These are phyloP conservation scores for Moesziomyces antarcticus DNA, from an alignment of 1,284 basidiomycete species.

Conservation along the genomic window DNA sequence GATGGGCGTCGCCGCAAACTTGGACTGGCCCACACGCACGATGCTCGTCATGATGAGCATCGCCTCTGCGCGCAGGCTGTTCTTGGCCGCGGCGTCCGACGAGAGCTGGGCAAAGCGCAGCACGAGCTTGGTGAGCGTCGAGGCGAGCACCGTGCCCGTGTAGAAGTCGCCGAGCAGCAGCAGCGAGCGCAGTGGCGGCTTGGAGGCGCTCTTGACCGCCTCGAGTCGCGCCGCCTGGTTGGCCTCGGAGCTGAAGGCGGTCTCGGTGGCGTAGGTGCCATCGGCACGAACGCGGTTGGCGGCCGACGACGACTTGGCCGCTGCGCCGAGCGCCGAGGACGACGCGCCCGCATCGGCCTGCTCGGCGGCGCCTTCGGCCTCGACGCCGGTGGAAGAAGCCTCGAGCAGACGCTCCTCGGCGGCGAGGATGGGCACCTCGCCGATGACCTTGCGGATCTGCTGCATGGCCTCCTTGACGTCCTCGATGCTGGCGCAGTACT, in stretches of 20 bases:
- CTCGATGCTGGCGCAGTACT: slow-evolving; percentile 74
- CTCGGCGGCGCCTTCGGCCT: slow-evolving; percentile 33
- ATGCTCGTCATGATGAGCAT: slow-evolving; percentile 99
- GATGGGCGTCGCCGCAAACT: slow-evolving; percentile 90
- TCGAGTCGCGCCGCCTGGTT: slow-evolving; percentile 76
- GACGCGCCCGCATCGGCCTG: slow-evolving; percentile 33
- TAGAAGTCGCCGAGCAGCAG: slow-evolving; percentile 97
- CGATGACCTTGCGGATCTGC: slow-evolving; percentile 87
- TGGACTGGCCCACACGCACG: slow-evolving; percentile 95
- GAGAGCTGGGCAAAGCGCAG: slow-evolving; percentile 79
- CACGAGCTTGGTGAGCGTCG: slow-evolving; percentile 90
- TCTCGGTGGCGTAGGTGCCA: slow-evolving; percentile 97
- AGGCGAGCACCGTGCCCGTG: slow-evolving; percentile 88
- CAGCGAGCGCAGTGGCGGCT: slow-evolving; percentile 91
- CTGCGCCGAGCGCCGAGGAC: slow-evolving; percentile 37
- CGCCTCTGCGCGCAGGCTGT: slow-evolving; percentile 82
- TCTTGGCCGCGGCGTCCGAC: slow-evolving; percentile 73
- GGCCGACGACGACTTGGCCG: slow-evolving; percentile 70
- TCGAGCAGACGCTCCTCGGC: slow-evolving; percentile 69
- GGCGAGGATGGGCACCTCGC: slow-evolving; percentile 95
- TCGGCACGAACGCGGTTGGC: slow-evolving; percentile 83
- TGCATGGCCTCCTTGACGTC: slow-evolving; percentile 73
- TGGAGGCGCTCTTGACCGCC: slow-evolving; percentile 83
- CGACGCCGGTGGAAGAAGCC: slow-evolving; percentile 51
- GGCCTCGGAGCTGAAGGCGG: slow-evolving; percentile 81